Conservation (phyloP, 2,329 filamentous ascomycete genomes). For the Eutypa lata region DNA sequence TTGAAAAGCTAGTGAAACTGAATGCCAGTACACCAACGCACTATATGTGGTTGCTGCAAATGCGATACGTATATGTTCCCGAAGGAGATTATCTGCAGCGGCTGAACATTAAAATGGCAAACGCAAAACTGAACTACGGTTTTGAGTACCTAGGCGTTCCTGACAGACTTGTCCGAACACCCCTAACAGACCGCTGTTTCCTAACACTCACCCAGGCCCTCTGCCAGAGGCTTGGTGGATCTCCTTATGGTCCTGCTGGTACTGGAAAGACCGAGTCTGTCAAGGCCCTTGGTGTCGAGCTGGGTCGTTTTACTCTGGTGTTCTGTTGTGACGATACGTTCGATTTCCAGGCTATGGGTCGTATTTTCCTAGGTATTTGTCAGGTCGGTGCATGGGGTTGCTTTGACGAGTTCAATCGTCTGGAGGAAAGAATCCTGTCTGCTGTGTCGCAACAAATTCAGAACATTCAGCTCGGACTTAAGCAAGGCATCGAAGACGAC, state of each 20-base stretch:
- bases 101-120: conserved; percentile 92
- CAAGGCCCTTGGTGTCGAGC: conserved; percentile 92
- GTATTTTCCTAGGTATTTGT: conserved; percentile 98
- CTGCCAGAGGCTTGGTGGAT: conserved; percentile 91
- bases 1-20: conserved; percentile 77
- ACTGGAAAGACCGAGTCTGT: conserved; percentile 99
- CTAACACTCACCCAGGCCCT: conserved; percentile 94
- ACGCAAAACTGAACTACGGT: conserved; percentile 90
- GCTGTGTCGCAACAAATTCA: conserved; percentile 99
- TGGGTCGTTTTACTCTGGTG: conserved; percentile 95
- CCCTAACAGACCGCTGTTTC: conserved; percentile 97
- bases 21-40: conserved; percentile 75
- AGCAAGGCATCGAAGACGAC: conserved; percentile 76
- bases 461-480: conserved; percentile 95
- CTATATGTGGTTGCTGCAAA: conserved; percentile 91
- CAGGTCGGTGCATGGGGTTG: conserved; percentile 99
- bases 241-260: conserved; percentile 93
- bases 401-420: conserved; percentile 99
- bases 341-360: conserved; percentile 99
- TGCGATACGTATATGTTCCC: conserved; percentile 88
- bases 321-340: conserved; percentile 99
- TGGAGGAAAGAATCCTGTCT: conserved; percentile 95
- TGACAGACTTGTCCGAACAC: conserved; percentile 92
- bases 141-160: conserved; percentile 98
- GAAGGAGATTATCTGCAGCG: conserved; percentile 81